Percentiles rank a stretch among this genome's conserved stretches.
Evolutionary conservation across 106 monocot genomes (phyloP).

Genomic region (Allium sativum): DNA sequence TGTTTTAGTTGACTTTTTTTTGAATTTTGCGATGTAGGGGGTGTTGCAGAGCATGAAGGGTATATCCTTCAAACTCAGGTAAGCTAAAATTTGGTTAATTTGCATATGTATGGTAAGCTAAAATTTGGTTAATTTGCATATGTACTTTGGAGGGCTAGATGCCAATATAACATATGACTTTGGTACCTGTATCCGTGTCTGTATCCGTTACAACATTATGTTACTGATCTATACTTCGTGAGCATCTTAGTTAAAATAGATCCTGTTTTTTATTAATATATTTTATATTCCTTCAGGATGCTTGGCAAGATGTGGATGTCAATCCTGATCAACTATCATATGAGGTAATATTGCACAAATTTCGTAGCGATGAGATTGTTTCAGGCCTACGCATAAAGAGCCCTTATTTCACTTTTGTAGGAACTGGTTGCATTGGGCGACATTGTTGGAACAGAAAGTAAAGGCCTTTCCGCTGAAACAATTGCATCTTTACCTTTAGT

Average conservation of each 20-base stretch:
- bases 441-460: conserved; percentile 78
- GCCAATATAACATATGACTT: background rate
- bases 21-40: background rate
- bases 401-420: conserved; percentile 13
- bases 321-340: conserved; percentile 95
- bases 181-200: background rate
- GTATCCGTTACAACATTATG: too few species aligned
- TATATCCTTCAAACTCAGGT: background rate
- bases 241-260: background rate
- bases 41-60: background rate
- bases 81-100: background rate
- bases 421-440: conserved; percentile 90
- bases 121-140: background rate
- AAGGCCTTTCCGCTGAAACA: conserved; percentile 73
- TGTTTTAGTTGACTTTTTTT: too few species aligned
- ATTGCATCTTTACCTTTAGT: conserved; percentile 83
- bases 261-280: background rate
- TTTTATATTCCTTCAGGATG: conserved; percentile 30
- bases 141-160: background rate
- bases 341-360: conserved; percentile 44
- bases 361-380: background rate
- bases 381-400: background rate
- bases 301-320: conserved; percentile 89
- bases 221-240: too few species aligned
- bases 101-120: background rate